phyloP scores from a whole-genome alignment of 306 rosid genomes.

The Cyclanthera cordifolia region DNA sequence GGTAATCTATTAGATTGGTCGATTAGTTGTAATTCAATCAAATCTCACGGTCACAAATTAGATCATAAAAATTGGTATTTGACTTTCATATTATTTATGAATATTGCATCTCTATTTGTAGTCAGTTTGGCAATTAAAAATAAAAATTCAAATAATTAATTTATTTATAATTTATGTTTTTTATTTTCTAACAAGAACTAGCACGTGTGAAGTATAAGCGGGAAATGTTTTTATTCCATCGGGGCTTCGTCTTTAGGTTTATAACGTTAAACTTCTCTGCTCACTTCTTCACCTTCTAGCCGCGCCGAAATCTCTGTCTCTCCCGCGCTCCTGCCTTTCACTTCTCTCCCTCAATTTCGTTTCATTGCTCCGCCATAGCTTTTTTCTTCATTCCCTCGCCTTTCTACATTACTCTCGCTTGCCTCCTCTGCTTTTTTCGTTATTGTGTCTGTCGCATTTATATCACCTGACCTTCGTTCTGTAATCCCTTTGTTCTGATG shows the following conservation, averaged over 20 bases:
- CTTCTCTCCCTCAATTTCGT: neutral
- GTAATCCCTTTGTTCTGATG: neutral
- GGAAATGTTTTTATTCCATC: neutral
- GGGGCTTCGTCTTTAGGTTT: neutral
- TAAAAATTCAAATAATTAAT: no score
- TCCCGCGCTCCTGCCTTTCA: conserved; percentile 18
- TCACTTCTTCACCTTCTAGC: neutral
- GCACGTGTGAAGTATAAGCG: neutral
- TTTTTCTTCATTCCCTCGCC: neutral
- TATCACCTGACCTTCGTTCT: neutral
- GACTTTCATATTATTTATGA: no score
- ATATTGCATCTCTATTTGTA: no score
- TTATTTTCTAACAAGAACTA: no score
- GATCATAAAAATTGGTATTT: no score
- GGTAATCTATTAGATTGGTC: no score
- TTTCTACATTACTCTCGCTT: neutral
- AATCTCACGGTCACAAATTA: no score
- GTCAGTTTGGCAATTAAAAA: no score
- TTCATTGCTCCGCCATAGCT: neutral
- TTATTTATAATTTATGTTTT: no score
- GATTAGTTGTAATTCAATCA: no score
- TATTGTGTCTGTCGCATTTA: neutral
- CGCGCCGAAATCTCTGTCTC: conserved; percentile 28
- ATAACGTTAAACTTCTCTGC: conserved; percentile 8
- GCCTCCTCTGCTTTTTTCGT: neutral